Evolutionary conservation across 805 yeast species (phyloP), one percentile per base, ranked within the genome.

Genomic region (Yarrowia sp.): DNA sequence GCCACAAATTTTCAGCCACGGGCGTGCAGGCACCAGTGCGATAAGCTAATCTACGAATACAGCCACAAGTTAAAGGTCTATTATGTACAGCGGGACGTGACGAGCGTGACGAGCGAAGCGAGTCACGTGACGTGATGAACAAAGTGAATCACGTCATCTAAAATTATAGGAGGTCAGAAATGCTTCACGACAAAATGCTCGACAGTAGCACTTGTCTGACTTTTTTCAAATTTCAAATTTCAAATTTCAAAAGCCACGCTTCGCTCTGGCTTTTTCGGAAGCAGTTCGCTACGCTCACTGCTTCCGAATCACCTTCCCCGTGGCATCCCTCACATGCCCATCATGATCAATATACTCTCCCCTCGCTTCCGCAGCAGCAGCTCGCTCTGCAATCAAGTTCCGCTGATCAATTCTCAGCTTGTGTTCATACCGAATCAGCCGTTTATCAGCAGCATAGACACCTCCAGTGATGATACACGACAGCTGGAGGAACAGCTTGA

Each of bases 1-100:
- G 61, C 61, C 61, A 55, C 61, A 55, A 55, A 55, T 41, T 55
- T 55, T 55, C 47, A 39, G 61, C 61, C 61, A 55, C 61, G 31
- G 1, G 7, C 3, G 38, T 55, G 61, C 61, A 53, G 61, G 38
- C 61, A 36, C 32, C 42, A 36, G 38, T 42, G n/a, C 43, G 47
- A 55, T 41, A 55, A 41, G 45, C 15, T 38, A 15, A 55, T 55
- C 47, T 55, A 8, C 28, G 14, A 8, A 31, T 11, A 9, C 14
- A 41, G 47, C 35, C 60, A 38, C 44, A n/a, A 38, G 42, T 28
- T 32, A 45, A 45, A 22, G 6, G 51, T 36, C 17, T 22, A 51
- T 8, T 51, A 51, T 51, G 58, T 51, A 51, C 58, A 51, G 39
- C 4, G 4, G 17, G 44, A n/a, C n/a, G n/a, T n/a, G n/a, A n/a